Percentiles rank a stretch among this genome's conserved stretches.
Evolutionary conservation across 495 filamentous ascomycete species (phyloP).

Genomic region (Sabuloglossum arenarium): DNA sequence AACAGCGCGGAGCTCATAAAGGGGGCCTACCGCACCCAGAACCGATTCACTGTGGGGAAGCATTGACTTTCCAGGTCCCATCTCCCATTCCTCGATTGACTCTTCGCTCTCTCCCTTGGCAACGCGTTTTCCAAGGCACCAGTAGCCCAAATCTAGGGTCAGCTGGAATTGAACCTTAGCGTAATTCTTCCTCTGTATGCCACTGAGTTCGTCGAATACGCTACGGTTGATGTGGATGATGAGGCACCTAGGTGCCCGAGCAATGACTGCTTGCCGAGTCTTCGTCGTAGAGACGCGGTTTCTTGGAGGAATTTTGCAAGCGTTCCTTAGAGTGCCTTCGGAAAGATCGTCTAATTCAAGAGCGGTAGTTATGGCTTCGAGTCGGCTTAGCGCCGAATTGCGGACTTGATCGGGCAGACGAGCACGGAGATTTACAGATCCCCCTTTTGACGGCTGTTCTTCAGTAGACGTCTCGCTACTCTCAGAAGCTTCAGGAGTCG

Average conservation of each 20-base stretch:
- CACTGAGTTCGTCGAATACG: conserved; percentile 65
- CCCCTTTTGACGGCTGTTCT: not conserved
- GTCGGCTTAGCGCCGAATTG: conserved; percentile 20
- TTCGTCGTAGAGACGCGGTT: conserved; percentile 53
- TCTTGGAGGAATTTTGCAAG: conserved; percentile 52
- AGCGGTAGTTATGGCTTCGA: conserved; percentile 42
- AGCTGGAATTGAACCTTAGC: conserved; percentile 56
- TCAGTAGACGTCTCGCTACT: not conserved
- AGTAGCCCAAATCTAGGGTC: conserved; percentile 48
- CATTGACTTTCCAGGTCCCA: conserved; percentile 46
- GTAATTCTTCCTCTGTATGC: conserved; percentile 60
- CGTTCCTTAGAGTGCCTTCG: conserved; percentile 48
- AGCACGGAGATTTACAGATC: not conserved
- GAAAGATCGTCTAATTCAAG: conserved; percentile 63
- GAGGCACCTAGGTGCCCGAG: conserved; percentile 55
- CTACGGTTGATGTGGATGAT: conserved; percentile 82
- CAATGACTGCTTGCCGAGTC: conserved; percentile 71
- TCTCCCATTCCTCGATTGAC: conserved; percentile 39
- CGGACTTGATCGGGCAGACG: conserved; percentile 8
- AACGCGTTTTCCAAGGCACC: conserved; percentile 36
- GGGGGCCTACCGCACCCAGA: conserved; percentile 21
- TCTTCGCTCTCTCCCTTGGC: conserved; percentile 11
- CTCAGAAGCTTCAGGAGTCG: conserved; percentile 9
- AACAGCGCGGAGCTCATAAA: conserved; percentile 64
- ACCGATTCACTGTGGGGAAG: conserved; percentile 23